Percentiles rank a stretch among this genome's conserved stretches.
phyloP scores from a whole-genome alignment of 2,329 filamentous ascomycete genomes.

The Thelonectria discophora region DNA sequence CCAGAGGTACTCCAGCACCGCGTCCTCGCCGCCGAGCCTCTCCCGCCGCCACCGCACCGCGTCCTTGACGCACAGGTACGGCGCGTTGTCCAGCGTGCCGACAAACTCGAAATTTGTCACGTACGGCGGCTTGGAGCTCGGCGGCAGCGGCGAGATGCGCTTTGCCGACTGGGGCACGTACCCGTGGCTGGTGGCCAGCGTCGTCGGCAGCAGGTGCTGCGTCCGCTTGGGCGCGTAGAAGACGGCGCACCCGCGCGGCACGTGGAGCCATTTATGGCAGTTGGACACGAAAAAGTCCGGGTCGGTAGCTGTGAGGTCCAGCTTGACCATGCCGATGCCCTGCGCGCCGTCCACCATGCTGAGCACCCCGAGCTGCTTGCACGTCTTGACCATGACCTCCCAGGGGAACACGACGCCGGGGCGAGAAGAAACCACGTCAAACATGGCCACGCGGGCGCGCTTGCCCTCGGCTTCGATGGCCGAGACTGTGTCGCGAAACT shows the following conservation, averaged over 20 bases:
- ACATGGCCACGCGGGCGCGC: conserved; percentile 70
- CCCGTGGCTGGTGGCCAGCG: conserved; percentile 82
- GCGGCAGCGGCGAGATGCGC: conserved; percentile 54
- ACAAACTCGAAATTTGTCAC: conserved; percentile 78
- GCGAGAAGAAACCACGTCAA: conserved; percentile 81
- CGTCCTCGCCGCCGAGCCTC: conserved; percentile 77
- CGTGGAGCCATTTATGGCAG: conserved; percentile 89
- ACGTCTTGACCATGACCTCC: conserved; percentile 70
- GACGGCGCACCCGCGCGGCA: conserved; percentile 81
- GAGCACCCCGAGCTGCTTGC: conserved; percentile 72
- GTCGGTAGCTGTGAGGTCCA: conserved; percentile 73
- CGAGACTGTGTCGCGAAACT: conserved; percentile 68
- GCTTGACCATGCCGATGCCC: conserved; percentile 78
- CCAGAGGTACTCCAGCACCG: conserved; percentile 70
- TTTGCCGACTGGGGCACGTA: conserved; percentile 62
- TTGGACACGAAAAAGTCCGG: conserved; percentile 91
- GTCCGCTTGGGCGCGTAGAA: conserved; percentile 82
- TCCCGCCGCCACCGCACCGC: conserved; percentile 75
- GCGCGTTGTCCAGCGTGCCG: conserved; percentile 77
- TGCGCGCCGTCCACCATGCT: conserved; percentile 88
- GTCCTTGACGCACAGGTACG: conserved; percentile 76
- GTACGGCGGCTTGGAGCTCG: conserved; percentile 64
- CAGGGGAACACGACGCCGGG: conserved; percentile 86
- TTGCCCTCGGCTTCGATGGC: conserved; percentile 64
- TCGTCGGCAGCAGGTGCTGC: conserved; percentile 77